Conservation (phyloP, 176 grass and related monocot species). For the Oryza brachyantha region DNA sequence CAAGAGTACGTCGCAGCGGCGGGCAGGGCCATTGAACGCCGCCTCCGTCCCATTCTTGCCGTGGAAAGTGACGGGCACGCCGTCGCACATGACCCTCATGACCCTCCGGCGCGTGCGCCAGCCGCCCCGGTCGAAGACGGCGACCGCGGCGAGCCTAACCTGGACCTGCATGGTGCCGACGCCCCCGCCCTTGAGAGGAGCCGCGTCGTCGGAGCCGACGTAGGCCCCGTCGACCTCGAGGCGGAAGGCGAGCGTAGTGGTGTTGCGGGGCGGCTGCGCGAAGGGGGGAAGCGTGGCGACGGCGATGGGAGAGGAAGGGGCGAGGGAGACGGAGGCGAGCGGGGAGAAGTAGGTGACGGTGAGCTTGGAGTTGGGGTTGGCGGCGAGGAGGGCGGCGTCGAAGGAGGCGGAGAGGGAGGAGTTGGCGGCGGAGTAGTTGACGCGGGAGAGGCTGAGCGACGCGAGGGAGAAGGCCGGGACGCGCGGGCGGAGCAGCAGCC, state of each 20-base stretch:
- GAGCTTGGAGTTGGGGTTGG: conserved; percentile 84
- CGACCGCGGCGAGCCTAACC: conserved; percentile 57
- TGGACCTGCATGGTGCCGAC: conserved; percentile 51
- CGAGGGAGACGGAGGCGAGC: conserved; percentile 43
- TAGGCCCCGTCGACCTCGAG: conserved; percentile 56
- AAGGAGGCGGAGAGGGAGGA: conserved; percentile 59
- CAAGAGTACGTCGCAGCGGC: conserved; percentile 51
- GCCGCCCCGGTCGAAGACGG: conserved; percentile 59
- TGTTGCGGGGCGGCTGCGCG: conserved; percentile 42
- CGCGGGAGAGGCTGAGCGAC: conserved; percentile 49
- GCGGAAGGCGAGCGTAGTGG: conserved; percentile 48
- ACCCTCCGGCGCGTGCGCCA: conserved; percentile 76
- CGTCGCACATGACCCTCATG: conserved; percentile 64
- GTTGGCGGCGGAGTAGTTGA: conserved; percentile 49
- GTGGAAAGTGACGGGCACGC: conserved; percentile 49
- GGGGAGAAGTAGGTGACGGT: conserved; percentile 54
- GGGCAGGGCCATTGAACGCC: conserved; percentile 36
- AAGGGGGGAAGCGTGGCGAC: conserved; percentile 66
- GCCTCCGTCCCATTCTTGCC: conserved; percentile 48
- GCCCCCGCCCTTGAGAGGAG: conserved; percentile 37
- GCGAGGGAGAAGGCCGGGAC: conserved; percentile 61
- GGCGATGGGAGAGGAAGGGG: conserved; percentile 45
- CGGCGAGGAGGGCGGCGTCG: conserved; percentile 51
- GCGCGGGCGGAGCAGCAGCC: conserved; percentile 82
- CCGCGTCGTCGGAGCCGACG: conserved; percentile 46